Base-by-base conservation (phyloP, 257 asterid genomes). In the Lycium barbarum region DNA sequence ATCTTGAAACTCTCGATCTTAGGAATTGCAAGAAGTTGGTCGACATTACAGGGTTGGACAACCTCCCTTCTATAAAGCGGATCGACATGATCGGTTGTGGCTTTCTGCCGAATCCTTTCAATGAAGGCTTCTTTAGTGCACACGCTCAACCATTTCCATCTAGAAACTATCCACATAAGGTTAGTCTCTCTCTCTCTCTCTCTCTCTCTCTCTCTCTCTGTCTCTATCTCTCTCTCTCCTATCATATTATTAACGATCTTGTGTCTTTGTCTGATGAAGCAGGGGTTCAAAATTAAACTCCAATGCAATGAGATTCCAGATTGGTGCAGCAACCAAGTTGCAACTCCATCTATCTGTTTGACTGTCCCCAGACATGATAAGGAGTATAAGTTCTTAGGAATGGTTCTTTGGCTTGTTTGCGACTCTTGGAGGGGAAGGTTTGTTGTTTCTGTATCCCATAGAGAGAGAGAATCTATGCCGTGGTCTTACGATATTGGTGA, bases 101-200 rank as follows among this genome's bases (percentile, higher is more conserved):
- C 33, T 54, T 51, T 53, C 67, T 79, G 51, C 40, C 3, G 61
- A 54, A 51, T 53, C 83, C 82, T 1, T 53, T 78, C 65, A 53
- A 54, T 3, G 82, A 78, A 49, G 49, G 45, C n/a, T 78, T 78
- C 83, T 79, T 36, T 68, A 36, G 22, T 36, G 47, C 76, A 7
- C 26, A 2, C 17, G 13, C 76, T 68, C 26, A 14, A 8, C 12
- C 67, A 13, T 26, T 10, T 26, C 17, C 5, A 35, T 35, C 20
- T 35, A 35, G 11, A 67, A 67, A 67, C 6, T 0, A 35, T 67
- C 51, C 4, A 35, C 2, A 14, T 36, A 0, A 0, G 22, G 22
- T 6, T 67, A 67, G 74, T n/a, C n/a, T n/a, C n/a, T n/a, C n/a
- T n/a, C n/a, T 5, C 73, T 36, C 11, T 12, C 18, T 67, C 5